Base-by-base conservation (phyloP, 345 rosid genomes). In the Hibiscus syriacus region DNA sequence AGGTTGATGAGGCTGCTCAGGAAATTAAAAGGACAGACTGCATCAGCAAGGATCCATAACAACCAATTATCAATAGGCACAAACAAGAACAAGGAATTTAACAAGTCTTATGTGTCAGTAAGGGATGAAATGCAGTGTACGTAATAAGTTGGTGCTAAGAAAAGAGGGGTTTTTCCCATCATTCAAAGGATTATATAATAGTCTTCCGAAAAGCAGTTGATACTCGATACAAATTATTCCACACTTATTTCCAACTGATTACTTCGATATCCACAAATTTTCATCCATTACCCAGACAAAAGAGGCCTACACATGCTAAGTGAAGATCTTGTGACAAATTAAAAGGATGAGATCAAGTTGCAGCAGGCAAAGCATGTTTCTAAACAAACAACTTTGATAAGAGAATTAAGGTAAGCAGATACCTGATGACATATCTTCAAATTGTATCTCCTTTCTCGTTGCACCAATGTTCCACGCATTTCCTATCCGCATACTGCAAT, bases 371-470 rank as follows among this genome's bases (percentile, higher is more conserved):
- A 20, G 32, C 29, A 22, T 22, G 50, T 20, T 20, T 13, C 38
- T 64, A 20, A 20, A 46, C 22, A 64, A 64, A 23, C 23, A 41
- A 48, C 30, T 46, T 17, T 49, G 16, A 50, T 50, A 50, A 54
- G 43, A 45, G 29, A 36, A 10, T 14, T 22, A 30, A 32, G 26
- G 13, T 10, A 61, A 62, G 6, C 19, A 52, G 25, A 45, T 78
- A 94, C 98, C 99, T 91, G 92, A 81, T 89, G 96, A 67, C 99
- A 94, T 32, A 94, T 94, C 77, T 94, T 98, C 99, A 94, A 20
- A 79, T 75, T 48, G 79, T 87, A 73, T 94, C 87, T n/a, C 96
- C 92, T 73, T 94, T 94, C 82, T 91, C 98, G 60, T 91, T 82
- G 79, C 98, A 94, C 99, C 99, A 94, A 70, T 73, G 96, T 67